These are phyloP conservation scores for Fusarium agapanthi DNA, from an alignment of 2,329 filamentous ascomycete genomes.

Conservation along the genomic window DNA sequence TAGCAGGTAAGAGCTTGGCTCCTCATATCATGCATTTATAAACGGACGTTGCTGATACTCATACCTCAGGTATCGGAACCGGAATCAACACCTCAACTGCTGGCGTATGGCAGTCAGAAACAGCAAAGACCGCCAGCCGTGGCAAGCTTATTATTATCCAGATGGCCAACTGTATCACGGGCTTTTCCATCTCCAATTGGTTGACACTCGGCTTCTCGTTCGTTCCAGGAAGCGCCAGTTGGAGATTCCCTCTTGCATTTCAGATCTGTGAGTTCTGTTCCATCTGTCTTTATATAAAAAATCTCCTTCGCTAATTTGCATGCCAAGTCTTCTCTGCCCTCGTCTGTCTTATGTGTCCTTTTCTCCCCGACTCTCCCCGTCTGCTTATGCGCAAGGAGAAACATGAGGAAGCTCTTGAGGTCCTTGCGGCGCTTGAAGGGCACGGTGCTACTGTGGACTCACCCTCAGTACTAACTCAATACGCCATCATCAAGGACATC, in stretches of 20 bases:
- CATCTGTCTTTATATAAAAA: fast-evolving
- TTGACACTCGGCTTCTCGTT: not conserved
- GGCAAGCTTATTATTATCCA: not conserved
- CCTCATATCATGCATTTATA: not conserved
- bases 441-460: not conserved
- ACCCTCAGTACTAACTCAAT: not conserved
- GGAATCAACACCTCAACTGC: not conserved
- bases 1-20: not conserved
- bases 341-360: not conserved
- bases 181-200: not conserved
- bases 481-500: not conserved
- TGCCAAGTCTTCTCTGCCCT: not conserved
- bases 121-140: not conserved
- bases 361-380: not conserved
- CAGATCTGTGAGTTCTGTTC: not conserved
- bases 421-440: not conserved
- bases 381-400: not conserved
- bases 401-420: not conserved
- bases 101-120: not conserved
- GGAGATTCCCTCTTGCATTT: not conserved
- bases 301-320: not conserved
- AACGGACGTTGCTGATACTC: not conserved
- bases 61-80: not conserved
- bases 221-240: not conserved
- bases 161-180: not conserved